phyloP scores from a whole-genome alignment of 495 filamentous ascomycete species.

The Penicillium egyptiacum region DNA sequence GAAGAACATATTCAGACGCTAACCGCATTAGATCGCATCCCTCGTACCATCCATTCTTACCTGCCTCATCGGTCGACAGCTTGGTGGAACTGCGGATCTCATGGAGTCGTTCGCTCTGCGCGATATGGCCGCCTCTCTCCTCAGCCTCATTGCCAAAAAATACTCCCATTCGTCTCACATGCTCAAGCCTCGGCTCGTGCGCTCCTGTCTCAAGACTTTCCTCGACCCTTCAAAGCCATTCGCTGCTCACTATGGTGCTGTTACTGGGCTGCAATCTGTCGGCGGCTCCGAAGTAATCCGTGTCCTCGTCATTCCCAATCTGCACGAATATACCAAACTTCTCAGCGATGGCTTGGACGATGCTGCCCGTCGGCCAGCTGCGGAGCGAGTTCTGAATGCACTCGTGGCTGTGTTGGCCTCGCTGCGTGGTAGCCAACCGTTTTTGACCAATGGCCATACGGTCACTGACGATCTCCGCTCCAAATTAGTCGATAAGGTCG shows the following conservation, averaged over 20 bases:
- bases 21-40: slow-evolving; percentile 54
- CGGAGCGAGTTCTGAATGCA: slow-evolving; percentile 60
- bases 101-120: slow-evolving; percentile 76
- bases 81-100: slow-evolving; percentile 57
- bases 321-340: slow-evolving; percentile 73
- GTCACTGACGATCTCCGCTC: slow-evolving; percentile 55
- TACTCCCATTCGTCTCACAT: slow-evolving; percentile 72
- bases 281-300: slow-evolving; percentile 79
- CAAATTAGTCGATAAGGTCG: slow-evolving; percentile 59
- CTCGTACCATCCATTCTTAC: slow-evolving; percentile 88
- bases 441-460: slow-evolving; percentile 45
- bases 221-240: slow-evolving; percentile 79
- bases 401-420: slow-evolving; percentile 59
- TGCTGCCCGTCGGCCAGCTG: slow-evolving; percentile 52
- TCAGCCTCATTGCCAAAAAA: slow-evolving; percentile 69
- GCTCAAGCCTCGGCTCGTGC: slow-evolving; percentile 82
- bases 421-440: slow-evolving; percentile 39
- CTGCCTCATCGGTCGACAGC: slow-evolving; percentile 81
- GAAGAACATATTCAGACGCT: slow-evolving; percentile 7
- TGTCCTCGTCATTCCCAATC: slow-evolving; percentile 74
- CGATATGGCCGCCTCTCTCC: slow-evolving; percentile 76
- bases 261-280: slow-evolving; percentile 71
- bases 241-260: slow-evolving; percentile 81
- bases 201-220: slow-evolving; percentile 86
- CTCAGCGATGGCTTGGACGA: slow-evolving; percentile 66